A percentile compares a stretch with the other conserved stretches of the same genome.
Conservation (phyloP, 176 grass and related monocot species). For the Eragrostis nindensis region DNA sequence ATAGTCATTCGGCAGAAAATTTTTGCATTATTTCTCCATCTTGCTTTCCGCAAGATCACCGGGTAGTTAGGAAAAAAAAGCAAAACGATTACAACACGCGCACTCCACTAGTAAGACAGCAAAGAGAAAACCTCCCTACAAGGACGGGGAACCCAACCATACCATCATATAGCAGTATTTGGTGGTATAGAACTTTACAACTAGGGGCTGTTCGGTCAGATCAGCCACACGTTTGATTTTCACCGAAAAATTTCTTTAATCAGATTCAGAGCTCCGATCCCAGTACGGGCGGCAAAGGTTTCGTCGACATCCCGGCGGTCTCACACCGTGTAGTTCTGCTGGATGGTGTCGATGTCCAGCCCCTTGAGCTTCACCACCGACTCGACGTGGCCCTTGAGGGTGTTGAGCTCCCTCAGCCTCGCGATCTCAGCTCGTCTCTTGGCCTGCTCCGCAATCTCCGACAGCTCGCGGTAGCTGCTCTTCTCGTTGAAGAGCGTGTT, state of each 20-base stretch:
- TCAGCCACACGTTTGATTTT: constrained; percentile 44
- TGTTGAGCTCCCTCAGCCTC: constrained; percentile 62
- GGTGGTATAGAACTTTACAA: constrained; percentile 51
- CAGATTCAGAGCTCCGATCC: constrained; percentile 26
- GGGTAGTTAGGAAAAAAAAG: constrained; percentile 52
- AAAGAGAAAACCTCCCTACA: constrained; percentile 30
- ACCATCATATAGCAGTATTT: constrained; percentile 40
- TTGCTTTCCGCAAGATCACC: constrained; percentile 56
- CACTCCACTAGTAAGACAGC: constrained; percentile 42
- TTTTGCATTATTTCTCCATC: constrained; percentile 56
- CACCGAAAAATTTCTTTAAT: constrained; percentile 46
- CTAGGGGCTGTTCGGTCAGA: constrained; percentile 51
- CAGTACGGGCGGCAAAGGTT: constrained; percentile 8
- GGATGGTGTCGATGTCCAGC: constrained; percentile 68
- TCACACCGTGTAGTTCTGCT: constrained; percentile 74
- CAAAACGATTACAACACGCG: constrained; percentile 50
- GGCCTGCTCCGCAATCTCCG: constrained; percentile 94
- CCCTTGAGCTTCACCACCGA: constrained; percentile 71
- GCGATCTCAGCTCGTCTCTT: constrained; percentile 96
- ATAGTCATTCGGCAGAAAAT: constrained; percentile 28
- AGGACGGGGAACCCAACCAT: constrained; percentile 45
- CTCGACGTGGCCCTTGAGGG: constrained; percentile 65
- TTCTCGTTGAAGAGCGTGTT: constrained; percentile 70
- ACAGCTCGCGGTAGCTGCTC: constrained; percentile 98
- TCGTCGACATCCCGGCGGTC: constrained; percentile 10